Conservation (phyloP, 2,329 filamentous ascomycete genomes). For the Talaromyces amestolkiae region DNA sequence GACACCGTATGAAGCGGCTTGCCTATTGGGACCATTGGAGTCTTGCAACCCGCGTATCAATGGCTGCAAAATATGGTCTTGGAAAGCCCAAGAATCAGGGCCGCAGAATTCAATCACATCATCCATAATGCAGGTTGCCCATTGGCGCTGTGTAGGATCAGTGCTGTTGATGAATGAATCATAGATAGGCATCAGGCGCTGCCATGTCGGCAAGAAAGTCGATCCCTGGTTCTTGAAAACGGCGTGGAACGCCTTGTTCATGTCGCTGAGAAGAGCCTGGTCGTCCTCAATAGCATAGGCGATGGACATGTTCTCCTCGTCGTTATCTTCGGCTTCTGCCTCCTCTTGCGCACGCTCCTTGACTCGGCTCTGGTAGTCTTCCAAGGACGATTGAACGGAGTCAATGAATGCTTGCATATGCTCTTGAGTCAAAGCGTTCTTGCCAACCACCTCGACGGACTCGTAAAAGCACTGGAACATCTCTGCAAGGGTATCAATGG, state of each 20-base stretch:
- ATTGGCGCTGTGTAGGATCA: slow-evolving; percentile 91
- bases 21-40: slow-evolving; percentile 81
- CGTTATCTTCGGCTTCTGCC: slow-evolving; percentile 79
- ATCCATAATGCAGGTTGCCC: slow-evolving; percentile 98
- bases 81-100: slow-evolving; percentile 80
- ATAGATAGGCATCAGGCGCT: slow-evolving; percentile 80
- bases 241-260: slow-evolving; percentile 99
- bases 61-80: slow-evolving; percentile 80
- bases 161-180: slow-evolving; percentile 74
- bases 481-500: slow-evolving; percentile 92
- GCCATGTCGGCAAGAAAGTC: slow-evolving; percentile 82
- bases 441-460: slow-evolving; percentile 89
- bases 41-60: slow-evolving; percentile 84
- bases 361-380: slow-evolving; percentile 90
- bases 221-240: slow-evolving; percentile 96
- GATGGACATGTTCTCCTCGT: slow-evolving; percentile 83
- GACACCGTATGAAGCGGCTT: slow-evolving; percentile 93
- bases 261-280: slow-evolving; percentile 91
- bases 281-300: slow-evolving; percentile 94
- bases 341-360: slow-evolving; percentile 79
- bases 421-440: slow-evolving; percentile 70
- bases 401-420: slow-evolving; percentile 89
- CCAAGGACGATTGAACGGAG: slow-evolving; percentile 76
- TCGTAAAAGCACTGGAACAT: slow-evolving; percentile 99
- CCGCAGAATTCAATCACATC: slow-evolving; percentile 98